Conservation (phyloP, 108 stramenopile genomes). For the Chaetoceros tenuissimus region DNA sequence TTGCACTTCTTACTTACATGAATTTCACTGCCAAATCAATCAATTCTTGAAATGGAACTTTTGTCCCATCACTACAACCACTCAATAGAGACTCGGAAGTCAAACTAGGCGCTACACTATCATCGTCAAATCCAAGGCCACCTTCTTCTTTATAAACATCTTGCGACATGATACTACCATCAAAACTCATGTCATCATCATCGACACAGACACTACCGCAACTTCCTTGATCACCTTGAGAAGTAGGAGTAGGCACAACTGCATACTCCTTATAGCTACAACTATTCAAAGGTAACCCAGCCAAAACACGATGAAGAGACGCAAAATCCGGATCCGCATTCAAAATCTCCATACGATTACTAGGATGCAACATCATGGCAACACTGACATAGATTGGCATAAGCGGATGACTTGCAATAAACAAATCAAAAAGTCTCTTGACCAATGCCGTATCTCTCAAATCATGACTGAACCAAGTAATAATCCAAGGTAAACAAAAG, state of each 20-base stretch:
- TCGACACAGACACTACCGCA: too few species aligned
- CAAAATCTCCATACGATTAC: slow-evolving; percentile 70
- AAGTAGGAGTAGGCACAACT: slow-evolving; percentile 14
- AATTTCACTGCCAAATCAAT: slow-evolving; percentile 59
- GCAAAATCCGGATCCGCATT: slow-evolving; percentile 84
- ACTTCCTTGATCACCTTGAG: slow-evolving; percentile 41
- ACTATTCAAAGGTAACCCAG: slow-evolving; percentile 67
- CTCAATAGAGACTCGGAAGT: slow-evolving; percentile 6
- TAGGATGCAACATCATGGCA: slow-evolving; percentile 75
- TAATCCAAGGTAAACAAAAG: slow-evolving; percentile 79
- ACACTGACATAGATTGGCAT: slow-evolving; percentile 70
- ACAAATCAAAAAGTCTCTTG: slow-evolving; percentile 85
- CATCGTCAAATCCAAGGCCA: slow-evolving; percentile 14
- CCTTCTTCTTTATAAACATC: slow-evolving; percentile 9
- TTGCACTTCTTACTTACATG: slow-evolving; percentile 38
- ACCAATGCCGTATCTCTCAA: slow-evolving; percentile 72
- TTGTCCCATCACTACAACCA: slow-evolving; percentile 7
- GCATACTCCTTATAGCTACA: slow-evolving; percentile 69
- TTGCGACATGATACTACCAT: background rate
- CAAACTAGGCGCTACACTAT: slow-evolving; percentile 5
- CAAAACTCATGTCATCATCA: slow-evolving; percentile 9
- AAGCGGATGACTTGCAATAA: slow-evolving; percentile 72
- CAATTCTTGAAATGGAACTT: slow-evolving; percentile 76
- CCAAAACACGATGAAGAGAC: slow-evolving; percentile 64
- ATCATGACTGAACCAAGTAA: slow-evolving; percentile 92